Conservation (phyloP, 441 rosid genomes). For the Syzygium syzygioides region DNA sequence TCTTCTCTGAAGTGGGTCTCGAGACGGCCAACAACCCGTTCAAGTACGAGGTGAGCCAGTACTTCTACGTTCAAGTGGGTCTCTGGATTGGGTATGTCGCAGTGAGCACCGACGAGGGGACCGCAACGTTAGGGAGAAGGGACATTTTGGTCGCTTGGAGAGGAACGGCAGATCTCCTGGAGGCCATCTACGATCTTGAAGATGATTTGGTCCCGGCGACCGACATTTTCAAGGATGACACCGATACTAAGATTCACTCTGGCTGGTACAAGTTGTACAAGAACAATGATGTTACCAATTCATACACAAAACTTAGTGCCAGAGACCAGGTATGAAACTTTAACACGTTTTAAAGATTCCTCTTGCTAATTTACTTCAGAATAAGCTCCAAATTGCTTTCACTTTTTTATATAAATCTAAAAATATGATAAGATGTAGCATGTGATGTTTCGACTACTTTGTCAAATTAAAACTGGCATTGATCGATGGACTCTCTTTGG, state of each 20-base stretch:
- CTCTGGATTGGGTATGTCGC: background rate
- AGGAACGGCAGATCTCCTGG: background rate
- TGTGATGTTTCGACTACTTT: background rate
- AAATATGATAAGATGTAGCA: background rate
- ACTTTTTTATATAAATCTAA: background rate
- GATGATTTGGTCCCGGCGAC: background rate
- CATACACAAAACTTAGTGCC: background rate
- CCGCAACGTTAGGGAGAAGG: background rate
- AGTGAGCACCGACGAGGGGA: background rate
- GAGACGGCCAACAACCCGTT: conserved; percentile 12
- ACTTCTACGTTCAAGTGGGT: conserved; percentile 15
- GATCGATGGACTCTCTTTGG: background rate
- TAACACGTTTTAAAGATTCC: background rate
- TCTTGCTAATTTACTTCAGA: background rate
- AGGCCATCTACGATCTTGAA: background rate
- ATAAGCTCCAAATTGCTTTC: background rate
- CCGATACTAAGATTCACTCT: background rate
- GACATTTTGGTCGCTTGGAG: background rate
- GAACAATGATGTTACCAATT: fast-evolving
- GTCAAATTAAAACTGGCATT: background rate
- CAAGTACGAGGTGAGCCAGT: conserved; percentile 31
- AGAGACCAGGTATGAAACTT: background rate
- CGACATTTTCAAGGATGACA: background rate
- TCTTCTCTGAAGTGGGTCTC: conserved; percentile 26
- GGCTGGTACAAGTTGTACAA: background rate